Conservation (phyloP, 208 protist species). For the Porcisia deanei region DNA sequence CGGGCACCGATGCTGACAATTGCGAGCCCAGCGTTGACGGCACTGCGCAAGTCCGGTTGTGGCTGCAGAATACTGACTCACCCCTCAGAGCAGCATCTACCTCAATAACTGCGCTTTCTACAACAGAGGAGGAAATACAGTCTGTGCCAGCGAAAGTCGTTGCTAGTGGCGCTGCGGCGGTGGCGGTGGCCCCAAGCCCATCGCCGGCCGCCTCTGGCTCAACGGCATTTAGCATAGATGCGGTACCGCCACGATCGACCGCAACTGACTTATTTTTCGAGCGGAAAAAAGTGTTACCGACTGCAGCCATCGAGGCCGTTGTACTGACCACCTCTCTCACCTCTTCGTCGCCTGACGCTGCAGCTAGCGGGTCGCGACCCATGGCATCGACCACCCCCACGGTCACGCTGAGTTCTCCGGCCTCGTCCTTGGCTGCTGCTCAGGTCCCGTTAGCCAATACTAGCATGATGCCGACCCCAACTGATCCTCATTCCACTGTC, state of each 20-base stretch:
- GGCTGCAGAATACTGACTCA: not conserved
- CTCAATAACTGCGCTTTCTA: not conserved
- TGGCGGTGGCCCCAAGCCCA: not conserved
- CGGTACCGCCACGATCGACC: not conserved
- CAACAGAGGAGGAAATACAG: not conserved
- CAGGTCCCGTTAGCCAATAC: not conserved
- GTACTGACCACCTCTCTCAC: not conserved
- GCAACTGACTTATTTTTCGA: not conserved
- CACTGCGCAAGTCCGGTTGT: not conserved
- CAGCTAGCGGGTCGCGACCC: not conserved
- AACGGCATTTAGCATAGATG: not conserved
- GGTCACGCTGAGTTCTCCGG: not conserved
- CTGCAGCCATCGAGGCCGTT: not conserved
- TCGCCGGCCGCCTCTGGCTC: not conserved
- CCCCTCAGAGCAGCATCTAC: not conserved
- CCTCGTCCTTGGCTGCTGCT: not conserved
- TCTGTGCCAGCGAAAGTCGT: not conserved
- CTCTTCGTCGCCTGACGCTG: not conserved
- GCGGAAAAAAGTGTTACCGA: not conserved
- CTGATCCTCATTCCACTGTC: not conserved
- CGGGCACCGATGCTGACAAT: not conserved
- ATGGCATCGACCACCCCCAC: not conserved
- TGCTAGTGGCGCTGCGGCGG: not conserved
- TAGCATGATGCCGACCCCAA: not conserved
- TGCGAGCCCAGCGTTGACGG: not conserved